Base-by-base conservation (phyloP, 176 grass and related monocot genomes). In the Oryza nivara region DNA sequence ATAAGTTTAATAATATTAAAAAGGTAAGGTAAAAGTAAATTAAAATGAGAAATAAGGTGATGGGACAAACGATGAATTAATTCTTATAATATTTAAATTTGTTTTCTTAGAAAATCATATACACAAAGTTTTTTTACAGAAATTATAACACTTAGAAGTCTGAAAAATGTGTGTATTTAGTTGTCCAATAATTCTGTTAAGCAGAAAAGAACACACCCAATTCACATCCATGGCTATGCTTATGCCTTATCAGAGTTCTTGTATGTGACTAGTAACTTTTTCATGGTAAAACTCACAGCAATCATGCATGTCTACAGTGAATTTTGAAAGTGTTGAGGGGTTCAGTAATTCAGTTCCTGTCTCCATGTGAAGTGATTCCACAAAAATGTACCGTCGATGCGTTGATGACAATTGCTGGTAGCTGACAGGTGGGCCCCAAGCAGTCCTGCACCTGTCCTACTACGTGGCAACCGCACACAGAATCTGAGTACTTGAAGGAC, bases 401-500 rank as follows among this genome's bases (percentile, higher is more conserved):
- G 25, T 22, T 10, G 2, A 15, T 20, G 70, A 66, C 71, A 67
- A 2, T 36, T 9, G 17, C 19, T 75, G 8, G 25, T 30, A 34
- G 26, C 72, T 75, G 47, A 75, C 72, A 74, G 16, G 45, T 74
- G 67, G 23, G 15, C 32, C 4, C 68, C 22, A 45, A 17, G 0
- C 25, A 41, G 26, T 45, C 14, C 6, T 11, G 34, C 19, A 9
- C 4, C 34, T 60, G 49, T 30, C 44, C 45, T 25, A 38, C 38
- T 19, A 82, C 48, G 79, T 82, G 79, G 49, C 67, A 72, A 44
- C 34, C 40, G 79, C 8, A 16, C 13, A 43, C n/a, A 5, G 32
- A 72, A 70, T 56, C 7, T 58, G 32, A 41, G 47, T 11, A 51
- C 32, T 22, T 19, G 16, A 1, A 40, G 38, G 38, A 40, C 40